These are phyloP conservation scores for Kwoniella sp. DNA, from an alignment of 768 basidiomycete species.

Conservation along the genomic window DNA sequence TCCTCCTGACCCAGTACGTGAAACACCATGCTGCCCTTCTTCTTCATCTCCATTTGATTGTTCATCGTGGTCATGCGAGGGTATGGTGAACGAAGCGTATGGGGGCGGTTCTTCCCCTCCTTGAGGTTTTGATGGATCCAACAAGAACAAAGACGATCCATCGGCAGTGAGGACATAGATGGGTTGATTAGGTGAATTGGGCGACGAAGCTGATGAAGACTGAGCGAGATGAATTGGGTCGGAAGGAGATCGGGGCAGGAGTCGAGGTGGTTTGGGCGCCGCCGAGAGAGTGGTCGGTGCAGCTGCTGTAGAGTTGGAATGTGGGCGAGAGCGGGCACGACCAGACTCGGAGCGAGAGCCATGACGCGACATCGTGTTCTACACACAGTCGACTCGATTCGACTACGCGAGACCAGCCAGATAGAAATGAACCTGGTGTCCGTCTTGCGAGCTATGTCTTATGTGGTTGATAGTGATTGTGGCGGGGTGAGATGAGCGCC, in stretches of 20 bases:
- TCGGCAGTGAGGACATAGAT: constrained; percentile 54
- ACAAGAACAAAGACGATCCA: constrained; percentile 47
- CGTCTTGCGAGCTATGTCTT: too few relatives aligned
- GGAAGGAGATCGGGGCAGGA: constrained; percentile 14
- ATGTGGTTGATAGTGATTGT: too few relatives aligned
- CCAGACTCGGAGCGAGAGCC: constrained; percentile 11
- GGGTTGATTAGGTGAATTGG: constrained; percentile 15
- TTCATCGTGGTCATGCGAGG: constrained; percentile 5
- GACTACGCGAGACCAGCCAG: too few relatives aligned
- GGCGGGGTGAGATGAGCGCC: too few relatives aligned
- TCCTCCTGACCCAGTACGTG: background rate
- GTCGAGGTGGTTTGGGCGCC: constrained; percentile 16
- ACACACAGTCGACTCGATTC: too few relatives aligned
- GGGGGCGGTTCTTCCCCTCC: constrained; percentile 47
- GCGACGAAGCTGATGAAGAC: background rate
- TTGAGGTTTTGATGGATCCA: constrained; percentile 42
- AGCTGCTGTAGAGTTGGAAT: background rate
- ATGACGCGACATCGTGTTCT: background rate
- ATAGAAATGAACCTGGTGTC: too few relatives aligned
- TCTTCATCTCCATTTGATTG: background rate
- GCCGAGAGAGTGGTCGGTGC: background rate
- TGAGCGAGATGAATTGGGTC: constrained; percentile 13
- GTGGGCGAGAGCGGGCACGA: background rate
- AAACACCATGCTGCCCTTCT: background rate
- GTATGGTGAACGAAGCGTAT: constrained; percentile 34